These are phyloP conservation scores for Wickerhamiella musiphila DNA, from an alignment of 805 yeast species.

Conservation along the genomic window DNA sequence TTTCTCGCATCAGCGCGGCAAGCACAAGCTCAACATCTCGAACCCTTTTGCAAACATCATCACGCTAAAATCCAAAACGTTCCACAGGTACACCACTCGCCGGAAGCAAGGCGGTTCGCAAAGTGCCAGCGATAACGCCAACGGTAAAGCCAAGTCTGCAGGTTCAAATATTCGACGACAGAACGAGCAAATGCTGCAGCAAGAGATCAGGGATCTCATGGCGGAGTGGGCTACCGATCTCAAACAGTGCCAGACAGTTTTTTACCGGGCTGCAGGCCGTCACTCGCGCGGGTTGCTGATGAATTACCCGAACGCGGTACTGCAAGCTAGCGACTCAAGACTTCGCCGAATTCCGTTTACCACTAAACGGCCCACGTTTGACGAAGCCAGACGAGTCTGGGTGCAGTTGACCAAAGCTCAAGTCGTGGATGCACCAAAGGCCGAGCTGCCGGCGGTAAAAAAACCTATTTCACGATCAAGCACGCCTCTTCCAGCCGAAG, in stretches of 20 bases:
- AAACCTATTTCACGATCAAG: slow-evolving; percentile 11
- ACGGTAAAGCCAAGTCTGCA: slow-evolving; percentile 92
- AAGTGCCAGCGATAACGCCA: slow-evolving; percentile 75
- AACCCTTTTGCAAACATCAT: slow-evolving; percentile 27
- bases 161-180: slow-evolving; percentile 81
- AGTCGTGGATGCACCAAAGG: slow-evolving; percentile 37
- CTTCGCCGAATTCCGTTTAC: slow-evolving; percentile 70
- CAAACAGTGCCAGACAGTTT: slow-evolving; percentile 48
- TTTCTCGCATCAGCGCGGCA: slow-evolving; percentile 44
- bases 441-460: slow-evolving; percentile 17
- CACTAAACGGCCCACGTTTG: slow-evolving; percentile 68
- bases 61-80: slow-evolving; percentile 60
- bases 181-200: slow-evolving; percentile 67
- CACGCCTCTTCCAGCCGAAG: slow-evolving; percentile 6
- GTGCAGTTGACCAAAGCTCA: slow-evolving; percentile 46
- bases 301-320: slow-evolving; percentile 42
- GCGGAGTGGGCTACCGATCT: slow-evolving; percentile 42
- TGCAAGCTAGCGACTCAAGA: slow-evolving; percentile 40
- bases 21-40: slow-evolving; percentile 37
- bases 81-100: slow-evolving; percentile 89
- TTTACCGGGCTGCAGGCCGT: slow-evolving; percentile 64
- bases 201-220: slow-evolving; percentile 60
- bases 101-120: slow-evolving; percentile 97
- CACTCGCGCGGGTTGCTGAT: slow-evolving; percentile 45
- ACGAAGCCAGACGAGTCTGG: slow-evolving; percentile 78